Conservation (phyloP, 2,329 filamentous ascomycete genomes). For the Diatrype stigma region DNA sequence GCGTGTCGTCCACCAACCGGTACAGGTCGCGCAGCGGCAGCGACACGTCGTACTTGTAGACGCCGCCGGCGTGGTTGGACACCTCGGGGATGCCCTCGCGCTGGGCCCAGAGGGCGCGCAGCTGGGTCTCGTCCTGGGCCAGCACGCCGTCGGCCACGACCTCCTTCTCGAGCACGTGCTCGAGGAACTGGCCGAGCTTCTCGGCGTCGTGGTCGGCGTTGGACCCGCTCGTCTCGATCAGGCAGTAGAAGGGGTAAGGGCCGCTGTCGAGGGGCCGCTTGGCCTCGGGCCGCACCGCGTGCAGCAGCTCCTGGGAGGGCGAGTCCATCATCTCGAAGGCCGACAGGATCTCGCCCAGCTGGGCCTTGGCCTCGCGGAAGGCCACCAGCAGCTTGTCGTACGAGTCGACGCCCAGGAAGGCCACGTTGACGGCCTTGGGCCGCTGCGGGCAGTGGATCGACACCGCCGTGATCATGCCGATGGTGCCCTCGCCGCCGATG, state of each 20-base stretch:
- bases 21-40: conserved; percentile 89
- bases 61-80: conserved; percentile 84
- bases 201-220: conserved; percentile 90
- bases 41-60: conserved; percentile 98
- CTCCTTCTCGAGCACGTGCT: conserved; percentile 83
- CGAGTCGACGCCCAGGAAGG: conserved; percentile 85
- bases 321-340: conserved; percentile 98
- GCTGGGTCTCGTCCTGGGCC: conserved; percentile 89
- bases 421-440: conserved; percentile 86
- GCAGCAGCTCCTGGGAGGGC: conserved; percentile 73
- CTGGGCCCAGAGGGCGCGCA: conserved; percentile 81
- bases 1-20: conserved; percentile 79
- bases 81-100: conserved; percentile 90
- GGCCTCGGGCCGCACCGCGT: conserved; percentile 63
- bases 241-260: conserved; percentile 83
- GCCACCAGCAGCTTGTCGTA: conserved; percentile 85
- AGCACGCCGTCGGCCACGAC: conserved; percentile 87
- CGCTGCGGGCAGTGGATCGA: conserved; percentile 87
- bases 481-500: conserved; percentile 90
- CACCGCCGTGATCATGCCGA: conserved; percentile 88
- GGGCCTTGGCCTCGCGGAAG: conserved; percentile 82
- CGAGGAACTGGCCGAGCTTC: conserved; percentile 86
- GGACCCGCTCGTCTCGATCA: conserved; percentile 93
- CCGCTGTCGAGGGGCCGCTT: conserved; percentile 77
- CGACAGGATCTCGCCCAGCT: conserved; percentile 91